Conservation (phyloP, 177 flowering plant genomes). For the Vitis hybrid region DNA sequence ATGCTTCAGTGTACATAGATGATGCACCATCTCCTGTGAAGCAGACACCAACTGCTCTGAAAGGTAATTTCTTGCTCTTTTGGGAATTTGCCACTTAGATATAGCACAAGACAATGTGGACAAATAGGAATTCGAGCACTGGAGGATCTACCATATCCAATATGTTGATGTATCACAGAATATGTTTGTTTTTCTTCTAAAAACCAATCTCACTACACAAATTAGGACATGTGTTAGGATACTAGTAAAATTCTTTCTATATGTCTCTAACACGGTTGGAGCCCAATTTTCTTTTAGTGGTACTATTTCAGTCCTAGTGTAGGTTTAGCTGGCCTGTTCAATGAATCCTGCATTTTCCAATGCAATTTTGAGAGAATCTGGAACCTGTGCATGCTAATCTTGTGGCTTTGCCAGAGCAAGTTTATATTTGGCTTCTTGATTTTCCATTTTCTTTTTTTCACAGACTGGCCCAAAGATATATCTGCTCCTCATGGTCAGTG, state of each 20-base stretch:
- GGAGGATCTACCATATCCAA: no score
- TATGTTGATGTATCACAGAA: not conserved
- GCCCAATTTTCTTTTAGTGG: no score
- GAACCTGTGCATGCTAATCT: not conserved
- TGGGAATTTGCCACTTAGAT: not conserved
- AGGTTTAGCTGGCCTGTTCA: not conserved
- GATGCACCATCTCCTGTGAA: constrained; percentile 44
- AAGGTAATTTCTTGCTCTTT: constrained; percentile 26
- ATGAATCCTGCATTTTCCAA: not conserved
- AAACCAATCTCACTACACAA: not conserved
- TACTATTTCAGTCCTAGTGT: no score
- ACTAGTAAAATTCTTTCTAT: no score
- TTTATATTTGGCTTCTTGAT: not conserved
- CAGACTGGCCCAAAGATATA: not conserved
- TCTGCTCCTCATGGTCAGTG: not conserved
- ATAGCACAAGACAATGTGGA: not conserved
- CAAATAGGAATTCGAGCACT: no score
- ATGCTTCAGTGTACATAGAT: constrained; percentile 33
- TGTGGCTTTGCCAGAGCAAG: not conserved
- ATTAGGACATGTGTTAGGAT: no score
- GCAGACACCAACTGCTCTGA: constrained; percentile 22
- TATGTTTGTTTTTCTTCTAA: not conserved
- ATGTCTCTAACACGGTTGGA: no score
- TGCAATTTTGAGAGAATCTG: not conserved
- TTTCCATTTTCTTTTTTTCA: not conserved